phyloP scores from a whole-genome alignment of 2,329 filamentous ascomycete genomes.

The Teratosphaeria gauchensis region DNA sequence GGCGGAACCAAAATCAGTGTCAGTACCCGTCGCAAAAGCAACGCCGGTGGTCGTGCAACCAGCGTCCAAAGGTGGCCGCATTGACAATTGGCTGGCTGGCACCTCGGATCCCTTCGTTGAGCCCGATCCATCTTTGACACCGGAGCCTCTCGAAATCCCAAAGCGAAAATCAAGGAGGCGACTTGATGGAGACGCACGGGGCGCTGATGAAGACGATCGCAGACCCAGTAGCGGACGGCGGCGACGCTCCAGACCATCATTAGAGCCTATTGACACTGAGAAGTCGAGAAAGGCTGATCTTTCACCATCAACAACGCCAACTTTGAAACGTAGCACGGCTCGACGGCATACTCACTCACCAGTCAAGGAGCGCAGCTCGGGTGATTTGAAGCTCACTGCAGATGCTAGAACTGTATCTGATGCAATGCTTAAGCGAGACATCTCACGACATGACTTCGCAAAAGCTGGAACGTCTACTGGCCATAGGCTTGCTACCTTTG shows the following conservation, averaged over 20 bases:
- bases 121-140: conserved; percentile 22
- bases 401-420: neutral
- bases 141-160: conserved; percentile 19
- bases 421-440: neutral
- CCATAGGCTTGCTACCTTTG: conserved; percentile 48
- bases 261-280: conserved; percentile 8
- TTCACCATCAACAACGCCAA: conserved; percentile 11
- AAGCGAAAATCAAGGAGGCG: conserved; percentile 12
- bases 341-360: conserved; percentile 31
- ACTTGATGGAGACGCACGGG: conserved; percentile 3
- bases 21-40: conserved; percentile 1
- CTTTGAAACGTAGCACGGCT: conserved; percentile 26
- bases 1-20: neutral
- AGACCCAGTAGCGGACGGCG: conserved; percentile 11
- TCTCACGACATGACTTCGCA: conserved; percentile 1
- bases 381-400: conserved; percentile 4
- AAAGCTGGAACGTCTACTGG: conserved; percentile 37
- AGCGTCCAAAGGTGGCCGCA: conserved; percentile 38
- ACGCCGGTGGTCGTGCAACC: conserved; percentile 24
- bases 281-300: neutral
- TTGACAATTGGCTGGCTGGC: conserved; percentile 52
- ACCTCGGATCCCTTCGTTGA: conserved; percentile 30
- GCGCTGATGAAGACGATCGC: conserved; percentile 6
- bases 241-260: conserved; percentile 12
- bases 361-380: conserved; percentile 25